Evolutionary conservation across 108 stramenopile species (phyloP).

Genomic region (Skeletonema menzelii): DNA sequence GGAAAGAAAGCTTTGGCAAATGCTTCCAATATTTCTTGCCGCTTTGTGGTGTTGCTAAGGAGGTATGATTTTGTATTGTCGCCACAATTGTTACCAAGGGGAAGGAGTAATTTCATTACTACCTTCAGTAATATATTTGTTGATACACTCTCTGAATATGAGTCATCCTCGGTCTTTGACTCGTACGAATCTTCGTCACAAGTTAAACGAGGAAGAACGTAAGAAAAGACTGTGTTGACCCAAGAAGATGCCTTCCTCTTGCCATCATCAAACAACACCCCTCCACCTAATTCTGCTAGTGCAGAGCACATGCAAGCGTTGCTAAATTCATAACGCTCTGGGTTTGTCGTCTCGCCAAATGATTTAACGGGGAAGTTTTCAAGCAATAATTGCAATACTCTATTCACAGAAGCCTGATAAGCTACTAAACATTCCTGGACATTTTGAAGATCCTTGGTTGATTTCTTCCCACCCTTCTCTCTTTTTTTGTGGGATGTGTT

Average conservation of each 20-base stretch:
- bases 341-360: conserved; percentile 1
- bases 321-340: conserved; percentile 30
- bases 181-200: background rate
- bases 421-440: conserved; percentile 7
- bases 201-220: conserved; percentile 38
- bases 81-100: background rate
- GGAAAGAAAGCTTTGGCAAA: conserved; percentile 46
- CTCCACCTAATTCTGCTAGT: conserved; percentile 43
- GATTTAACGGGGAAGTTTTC: conserved; percentile 35
- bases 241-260: conserved; percentile 16
- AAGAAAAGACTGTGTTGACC: conserved; percentile 39
- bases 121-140: conserved; percentile 24
- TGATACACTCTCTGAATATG: conserved; percentile 4
- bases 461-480: conserved; percentile 16
- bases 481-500: background rate
- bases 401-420: conserved; percentile 23
- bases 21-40: conserved; percentile 30
- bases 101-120: background rate
- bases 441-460: conserved; percentile 8
- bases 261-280: background rate
- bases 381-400: conserved; percentile 18
- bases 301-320: conserved; percentile 46
- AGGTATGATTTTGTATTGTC: conserved; percentile 9
- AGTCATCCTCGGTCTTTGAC: conserved; percentile 1
- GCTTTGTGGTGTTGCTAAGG: conserved; percentile 8